Conservation (phyloP, 768 basidiomycete species). For the Boletus barrowsii region DNA sequence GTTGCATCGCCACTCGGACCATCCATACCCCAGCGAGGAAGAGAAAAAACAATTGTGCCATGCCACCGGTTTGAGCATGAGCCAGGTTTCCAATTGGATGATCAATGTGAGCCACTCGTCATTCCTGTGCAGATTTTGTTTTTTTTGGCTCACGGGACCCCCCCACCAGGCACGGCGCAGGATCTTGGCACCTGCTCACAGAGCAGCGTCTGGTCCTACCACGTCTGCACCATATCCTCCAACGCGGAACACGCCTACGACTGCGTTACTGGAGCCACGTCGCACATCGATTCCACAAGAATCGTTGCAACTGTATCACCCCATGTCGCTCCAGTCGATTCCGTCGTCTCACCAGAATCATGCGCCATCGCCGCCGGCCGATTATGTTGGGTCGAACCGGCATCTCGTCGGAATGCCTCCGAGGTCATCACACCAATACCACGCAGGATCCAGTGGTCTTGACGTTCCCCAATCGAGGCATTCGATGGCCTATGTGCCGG, state of each 20-base stretch:
- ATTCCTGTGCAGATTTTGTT: not conserved
- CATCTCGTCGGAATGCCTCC: conserved; percentile 46
- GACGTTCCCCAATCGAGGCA: conserved; percentile 33
- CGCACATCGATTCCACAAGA: conserved; percentile 70
- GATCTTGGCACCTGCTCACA: conserved; percentile 79
- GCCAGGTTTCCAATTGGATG: conserved; percentile 92
- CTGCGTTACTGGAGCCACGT: conserved; percentile 40
- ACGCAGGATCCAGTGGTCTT: conserved; percentile 18
- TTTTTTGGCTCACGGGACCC: conserved; percentile 12
- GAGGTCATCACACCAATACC: conserved; percentile 31
- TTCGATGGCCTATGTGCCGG: conserved; percentile 38
- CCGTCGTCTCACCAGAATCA: conserved; percentile 32
- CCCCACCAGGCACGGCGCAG: conserved; percentile 66
- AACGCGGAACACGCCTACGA: conserved; percentile 30
- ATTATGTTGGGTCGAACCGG: conserved; percentile 43
- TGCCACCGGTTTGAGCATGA: conserved; percentile 84
- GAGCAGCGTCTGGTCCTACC: conserved; percentile 71
- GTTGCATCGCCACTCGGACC: conserved; percentile 85
- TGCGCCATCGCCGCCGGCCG: conserved; percentile 31
- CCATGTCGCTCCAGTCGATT: conserved; percentile 68
- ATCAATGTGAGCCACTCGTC: conserved; percentile 60
- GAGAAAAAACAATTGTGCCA: conserved; percentile 89
- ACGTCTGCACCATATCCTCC: conserved; percentile 72
- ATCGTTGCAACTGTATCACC: conserved; percentile 71
- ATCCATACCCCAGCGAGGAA: conserved; percentile 86